phyloP scores from a whole-genome alignment of 495 filamentous ascomycete genomes.

The Hypoxylon crocopeplum region DNA sequence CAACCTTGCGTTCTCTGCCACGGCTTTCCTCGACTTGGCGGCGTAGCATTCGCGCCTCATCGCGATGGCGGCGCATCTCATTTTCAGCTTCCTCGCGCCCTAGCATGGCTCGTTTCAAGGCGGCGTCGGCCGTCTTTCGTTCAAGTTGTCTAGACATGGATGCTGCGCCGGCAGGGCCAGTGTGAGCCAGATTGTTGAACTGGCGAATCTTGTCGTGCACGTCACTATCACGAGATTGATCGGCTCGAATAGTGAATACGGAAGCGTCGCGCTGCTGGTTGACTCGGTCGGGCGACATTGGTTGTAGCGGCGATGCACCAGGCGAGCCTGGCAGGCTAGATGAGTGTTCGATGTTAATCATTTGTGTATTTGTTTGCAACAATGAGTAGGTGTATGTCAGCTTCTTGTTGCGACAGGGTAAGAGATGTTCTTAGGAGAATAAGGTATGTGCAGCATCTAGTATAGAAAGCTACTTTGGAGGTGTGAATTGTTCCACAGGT shows the following conservation, averaged over 20 bases:
- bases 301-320: slow-evolving; percentile 67
- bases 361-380: slow-evolving; percentile 14
- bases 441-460: slow-evolving; percentile 10
- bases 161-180: slow-evolving; percentile 26
- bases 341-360: slow-evolving; percentile 39
- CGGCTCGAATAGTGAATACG: slow-evolving; percentile 31
- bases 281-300: slow-evolving; percentile 80
- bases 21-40: slow-evolving; percentile 72
- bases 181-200: slow-evolving; percentile 71
- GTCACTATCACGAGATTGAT: slow-evolving; percentile 64
- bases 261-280: slow-evolving; percentile 66
- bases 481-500: slow-evolving; percentile 3
- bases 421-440: background rate
- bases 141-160: slow-evolving; percentile 67
- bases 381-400: background rate
- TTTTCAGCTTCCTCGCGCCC: slow-evolving; percentile 84
- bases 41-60: slow-evolving; percentile 60
- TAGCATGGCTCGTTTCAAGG: slow-evolving; percentile 78
- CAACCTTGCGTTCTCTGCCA: slow-evolving; percentile 74
- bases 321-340: slow-evolving; percentile 42
- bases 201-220: slow-evolving; percentile 87
- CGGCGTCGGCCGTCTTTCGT: slow-evolving; percentile 70
- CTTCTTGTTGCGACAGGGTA: background rate
- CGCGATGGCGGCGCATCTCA: slow-evolving; percentile 66
- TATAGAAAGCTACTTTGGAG: background rate